Evolutionary conservation across 257 asterid species (phyloP), one percentile per base, ranked within the genome.

Genomic region (Solanum neorickii): DNA sequence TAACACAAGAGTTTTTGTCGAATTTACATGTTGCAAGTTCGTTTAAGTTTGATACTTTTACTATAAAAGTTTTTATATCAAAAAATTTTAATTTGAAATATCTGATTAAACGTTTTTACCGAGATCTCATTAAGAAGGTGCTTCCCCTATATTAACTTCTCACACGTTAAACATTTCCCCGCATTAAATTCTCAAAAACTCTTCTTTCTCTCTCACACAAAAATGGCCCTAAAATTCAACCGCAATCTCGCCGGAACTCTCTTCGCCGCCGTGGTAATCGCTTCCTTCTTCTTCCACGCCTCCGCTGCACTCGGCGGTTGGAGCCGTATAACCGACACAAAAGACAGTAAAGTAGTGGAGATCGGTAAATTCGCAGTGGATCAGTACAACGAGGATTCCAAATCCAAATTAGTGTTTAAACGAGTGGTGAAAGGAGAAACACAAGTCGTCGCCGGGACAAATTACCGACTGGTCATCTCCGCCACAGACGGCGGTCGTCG

Each of bases 391-490:
- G 86, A 90, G 6, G 29, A 56, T n/a, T 20, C 65, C 1, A 20
- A 87, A 1, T 6, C 86, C 4, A 42, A 86, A 2, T 72, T 92
- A 91, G 46, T 15, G 7, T 90, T 91, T 42, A 83, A 60, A 47
- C 13, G 41, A 3, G 95, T 92, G 39, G 62, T 92, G 9, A 62
- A 60, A 23, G 93, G 91, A 13, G 91, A 88, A 87, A 18, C 62
- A 12, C 93, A 93, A 49, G 87, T 92, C 74, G 92, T 91, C n/a
- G 68, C 91, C 4, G 94, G 95, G 2, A 83, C 35, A 41, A 92
- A 92, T 70, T 93, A 88, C 86, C 65, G 86, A 82, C 86, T 90
- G 14, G 88, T 76, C 9, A 89, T 93, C 65, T 44, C 90, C 59
- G 91, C 89, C 49, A 82, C 83, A 86, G 91, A 69, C 80, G 70